These are phyloP conservation scores for Cyathus striatus DNA, from an alignment of 768 basidiomycete genomes.

Conservation along the genomic window DNA sequence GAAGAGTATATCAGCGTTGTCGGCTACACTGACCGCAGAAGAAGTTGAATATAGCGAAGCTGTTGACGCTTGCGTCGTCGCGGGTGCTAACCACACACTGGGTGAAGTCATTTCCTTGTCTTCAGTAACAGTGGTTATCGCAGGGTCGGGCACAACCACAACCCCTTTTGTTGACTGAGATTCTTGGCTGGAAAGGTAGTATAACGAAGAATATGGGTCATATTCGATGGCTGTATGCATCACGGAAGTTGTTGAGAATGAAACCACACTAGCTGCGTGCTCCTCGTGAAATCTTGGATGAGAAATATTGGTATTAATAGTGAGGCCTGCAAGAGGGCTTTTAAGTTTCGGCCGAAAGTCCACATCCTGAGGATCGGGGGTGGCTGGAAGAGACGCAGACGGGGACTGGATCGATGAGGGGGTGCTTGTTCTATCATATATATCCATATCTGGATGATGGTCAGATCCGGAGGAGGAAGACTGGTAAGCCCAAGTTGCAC, in stretches of 20 bases:
- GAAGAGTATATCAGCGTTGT: conserved; percentile 25
- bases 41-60: conserved; percentile 39
- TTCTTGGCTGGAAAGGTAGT: conserved; percentile 43
- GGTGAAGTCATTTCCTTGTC: conserved; percentile 54
- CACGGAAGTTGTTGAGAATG: conserved; percentile 50
- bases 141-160: conserved; percentile 28
- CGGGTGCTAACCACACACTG: conserved; percentile 41
- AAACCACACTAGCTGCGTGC: conserved; percentile 35
- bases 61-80: conserved; percentile 40
- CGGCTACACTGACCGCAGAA: conserved; percentile 28
- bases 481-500: conserved; percentile 52
- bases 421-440: conserved; percentile 42
- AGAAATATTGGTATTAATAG: conserved; percentile 53
- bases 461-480: conserved; percentile 44
- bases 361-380: conserved; percentile 48
- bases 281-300: conserved; percentile 43
- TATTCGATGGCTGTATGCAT: conserved; percentile 78
- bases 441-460: conserved; percentile 26
- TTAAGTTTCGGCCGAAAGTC: conserved; percentile 32
- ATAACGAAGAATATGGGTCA: conserved; percentile 54
- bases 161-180: conserved; percentile 35
- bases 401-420: conserved; percentile 51
- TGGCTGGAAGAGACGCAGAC: conserved; percentile 46
- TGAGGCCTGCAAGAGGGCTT: conserved; percentile 39
- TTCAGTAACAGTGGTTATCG: conserved; percentile 37